These are phyloP conservation scores for Pouteria glomerata DNA, from an alignment of 148 eudicot species.

Conservation along the genomic window DNA sequence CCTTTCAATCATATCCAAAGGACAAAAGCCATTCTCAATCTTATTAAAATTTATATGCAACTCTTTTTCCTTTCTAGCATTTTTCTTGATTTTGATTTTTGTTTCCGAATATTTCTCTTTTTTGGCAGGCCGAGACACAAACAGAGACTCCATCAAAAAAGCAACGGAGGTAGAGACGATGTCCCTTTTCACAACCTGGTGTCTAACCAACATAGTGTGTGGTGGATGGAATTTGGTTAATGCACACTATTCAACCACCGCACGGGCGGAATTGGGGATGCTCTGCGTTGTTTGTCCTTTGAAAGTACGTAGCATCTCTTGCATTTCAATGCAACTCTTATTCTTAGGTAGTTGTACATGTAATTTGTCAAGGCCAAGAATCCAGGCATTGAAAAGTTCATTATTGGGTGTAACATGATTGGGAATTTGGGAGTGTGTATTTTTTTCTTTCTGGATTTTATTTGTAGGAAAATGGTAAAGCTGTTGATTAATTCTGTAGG, in stretches of 20 bases:
- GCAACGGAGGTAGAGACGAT: conserved; percentile 42
- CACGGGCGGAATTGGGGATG: not conserved
- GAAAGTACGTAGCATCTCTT: conserved; percentile 3
- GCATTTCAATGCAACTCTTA: conserved; percentile 4
- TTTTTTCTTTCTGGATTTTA: not conserved
- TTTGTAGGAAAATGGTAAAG: conserved; percentile 1
- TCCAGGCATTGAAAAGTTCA: not conserved
- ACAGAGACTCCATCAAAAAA: conserved; percentile 47
- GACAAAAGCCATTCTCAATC: no score
- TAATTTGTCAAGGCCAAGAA: conserved; percentile 6
- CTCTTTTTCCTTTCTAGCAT: no score
- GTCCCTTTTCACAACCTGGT: conserved; percentile 6
- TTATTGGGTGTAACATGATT: not conserved
- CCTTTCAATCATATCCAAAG: no score
- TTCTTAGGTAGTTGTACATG: conserved; percentile 17
- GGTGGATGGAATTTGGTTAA: not conserved
- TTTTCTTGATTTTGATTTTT: not conserved
- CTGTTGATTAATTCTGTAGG: not conserved
- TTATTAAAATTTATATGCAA: no score
- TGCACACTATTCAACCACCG: conserved; percentile 7
- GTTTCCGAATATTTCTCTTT: not conserved
- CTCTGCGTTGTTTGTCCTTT: conserved; percentile 3
- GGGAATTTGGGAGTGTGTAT: not conserved
- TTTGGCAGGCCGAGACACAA: conserved; percentile 48
- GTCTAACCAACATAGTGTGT: not conserved